These are phyloP conservation scores for Anaeromyces robustus DNA, from an alignment of 192 early-diverging fungal genomes.

Conservation along the genomic window DNA sequence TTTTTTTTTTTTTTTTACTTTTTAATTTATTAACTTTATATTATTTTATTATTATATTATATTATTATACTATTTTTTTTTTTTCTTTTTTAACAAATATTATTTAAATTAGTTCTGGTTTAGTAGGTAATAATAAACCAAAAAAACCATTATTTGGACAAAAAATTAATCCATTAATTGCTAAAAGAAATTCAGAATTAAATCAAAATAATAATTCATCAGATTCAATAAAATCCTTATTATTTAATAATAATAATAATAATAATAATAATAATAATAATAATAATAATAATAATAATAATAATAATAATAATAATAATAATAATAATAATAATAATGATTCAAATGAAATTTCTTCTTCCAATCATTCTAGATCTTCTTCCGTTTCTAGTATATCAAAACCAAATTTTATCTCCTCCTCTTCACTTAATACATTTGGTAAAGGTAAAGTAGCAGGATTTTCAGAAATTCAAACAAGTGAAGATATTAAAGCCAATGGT, in stretches of 20 bases:
- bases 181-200: neutral
- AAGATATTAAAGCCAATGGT: neutral
- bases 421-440: neutral
- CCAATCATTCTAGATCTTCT: neutral
- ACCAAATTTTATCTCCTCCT: neutral
- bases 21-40: conserved; percentile 15
- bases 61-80: too few species aligned
- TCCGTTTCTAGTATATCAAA: too few species aligned
- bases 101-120: neutral
- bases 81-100: too few species aligned
- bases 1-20: too few species aligned
- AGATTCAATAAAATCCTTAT: neutral
- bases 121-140: neutral
- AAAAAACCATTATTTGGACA: neutral
- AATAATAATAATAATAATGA: too few species aligned
- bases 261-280: too few species aligned
- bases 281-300: too few species aligned
- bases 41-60: conserved; percentile 5
- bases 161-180: neutral
- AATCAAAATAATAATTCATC: neutral
- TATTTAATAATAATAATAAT: neutral
- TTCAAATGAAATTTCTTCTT: too few species aligned
- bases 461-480: neutral
- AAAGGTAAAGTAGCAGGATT: conserved; percentile 6
- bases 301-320: neutral